These are phyloP conservation scores for Xylaria sp. DNA, from an alignment of 495 filamentous ascomycete genomes.

Conservation along the genomic window DNA sequence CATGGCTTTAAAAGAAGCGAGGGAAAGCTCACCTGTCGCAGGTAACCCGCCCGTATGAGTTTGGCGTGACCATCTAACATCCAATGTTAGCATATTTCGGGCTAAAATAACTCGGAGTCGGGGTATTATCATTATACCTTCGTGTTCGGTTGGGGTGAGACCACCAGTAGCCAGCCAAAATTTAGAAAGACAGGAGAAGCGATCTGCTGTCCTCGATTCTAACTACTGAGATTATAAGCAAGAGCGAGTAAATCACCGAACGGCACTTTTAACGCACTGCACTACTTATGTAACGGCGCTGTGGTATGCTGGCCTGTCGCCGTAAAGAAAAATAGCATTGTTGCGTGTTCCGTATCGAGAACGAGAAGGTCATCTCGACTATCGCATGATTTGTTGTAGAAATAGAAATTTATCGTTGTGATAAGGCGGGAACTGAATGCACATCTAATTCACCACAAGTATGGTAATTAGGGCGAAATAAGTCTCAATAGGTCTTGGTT, in stretches of 20 bases:
- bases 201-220: constrained; percentile 4
- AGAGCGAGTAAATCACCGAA: background rate
- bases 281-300: constrained; percentile 6
- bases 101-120: background rate
- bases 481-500: background rate
- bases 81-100: constrained; percentile 26
- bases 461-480: too few relatives aligned
- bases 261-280: constrained; percentile 26
- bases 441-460: background rate
- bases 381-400: constrained; percentile 24
- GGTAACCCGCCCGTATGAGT: constrained; percentile 77
- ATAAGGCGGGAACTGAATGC: background rate
- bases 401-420: background rate
- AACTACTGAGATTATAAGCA: background rate
- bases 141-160: constrained; percentile 62
- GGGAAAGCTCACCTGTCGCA: constrained; percentile 68
- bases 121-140: constrained; percentile 50
- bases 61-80: constrained; percentile 72
- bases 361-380: constrained; percentile 33
- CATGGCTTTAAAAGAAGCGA: background rate
- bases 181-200: constrained; percentile 64
- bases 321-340: constrained; percentile 15
- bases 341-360: constrained; percentile 29
- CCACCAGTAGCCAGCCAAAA: constrained; percentile 82
- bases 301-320: background rate